Evolutionary conservation across 2,329 filamentous ascomycete species (phyloP).

Genomic region (Balansia obtecta): DNA sequence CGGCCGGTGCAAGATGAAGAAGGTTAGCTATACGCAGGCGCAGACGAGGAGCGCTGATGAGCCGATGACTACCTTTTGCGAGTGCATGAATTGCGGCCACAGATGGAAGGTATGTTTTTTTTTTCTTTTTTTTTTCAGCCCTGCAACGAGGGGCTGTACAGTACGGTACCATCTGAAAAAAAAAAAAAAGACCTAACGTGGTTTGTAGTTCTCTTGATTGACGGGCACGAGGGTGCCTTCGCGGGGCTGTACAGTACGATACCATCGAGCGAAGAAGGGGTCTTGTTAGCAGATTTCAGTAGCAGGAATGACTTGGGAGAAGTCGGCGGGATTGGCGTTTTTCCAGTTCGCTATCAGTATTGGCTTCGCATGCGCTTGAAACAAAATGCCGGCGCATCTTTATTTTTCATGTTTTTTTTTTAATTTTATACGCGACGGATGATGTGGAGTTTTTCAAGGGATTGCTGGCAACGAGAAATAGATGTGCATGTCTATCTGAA

Average conservation of each 20-base stretch:
- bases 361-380: background rate
- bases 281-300: too few relatives aligned
- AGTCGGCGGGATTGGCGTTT: background rate
- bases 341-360: background rate
- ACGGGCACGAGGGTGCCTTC: background rate
- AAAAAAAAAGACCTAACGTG: background rate
- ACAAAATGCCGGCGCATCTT: background rate
- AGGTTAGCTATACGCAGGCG: constrained; percentile 91
- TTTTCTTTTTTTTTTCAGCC: background rate
- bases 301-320: background rate
- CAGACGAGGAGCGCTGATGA: constrained; percentile 95
- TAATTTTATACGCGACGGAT: background rate
- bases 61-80: constrained; percentile 70
- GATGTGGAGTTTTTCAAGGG: background rate
- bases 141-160: too few relatives aligned
- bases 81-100: constrained; percentile 57
- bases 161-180: too few relatives aligned
- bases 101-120: constrained; percentile 52
- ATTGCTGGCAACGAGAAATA: background rate
- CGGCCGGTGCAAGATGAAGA: constrained; percentile 83
- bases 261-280: background rate
- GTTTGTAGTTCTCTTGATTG: constrained; percentile 2
- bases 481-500: too few relatives aligned
- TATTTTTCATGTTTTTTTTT: too few relatives aligned
- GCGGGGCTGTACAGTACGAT: constrained; percentile 1